These are phyloP conservation scores for Yarrowia sp. DNA, from an alignment of 805 yeast species.

Conservation along the genomic window DNA sequence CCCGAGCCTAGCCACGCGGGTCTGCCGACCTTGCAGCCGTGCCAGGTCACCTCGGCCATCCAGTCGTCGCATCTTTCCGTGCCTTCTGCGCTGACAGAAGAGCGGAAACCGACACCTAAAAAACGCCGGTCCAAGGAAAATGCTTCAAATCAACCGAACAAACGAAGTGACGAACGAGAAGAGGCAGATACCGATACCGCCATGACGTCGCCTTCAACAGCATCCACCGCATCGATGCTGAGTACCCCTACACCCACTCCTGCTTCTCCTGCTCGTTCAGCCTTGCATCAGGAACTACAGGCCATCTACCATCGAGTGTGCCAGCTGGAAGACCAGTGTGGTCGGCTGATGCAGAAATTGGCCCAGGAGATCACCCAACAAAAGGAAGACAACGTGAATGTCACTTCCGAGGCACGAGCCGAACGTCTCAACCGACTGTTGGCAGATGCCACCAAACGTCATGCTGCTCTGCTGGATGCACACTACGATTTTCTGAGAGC, in stretches of 20 bases:
- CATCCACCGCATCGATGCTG: background rate
- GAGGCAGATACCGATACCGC: background rate
- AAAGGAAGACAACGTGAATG: background rate
- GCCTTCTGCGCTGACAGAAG: background rate
- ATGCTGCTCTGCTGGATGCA: constrained; percentile 12
- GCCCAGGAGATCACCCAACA: constrained; percentile 10
- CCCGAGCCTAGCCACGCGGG: constrained; percentile 2
- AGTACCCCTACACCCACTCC: background rate
- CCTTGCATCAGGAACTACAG: constrained; percentile 3
- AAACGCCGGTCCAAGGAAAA: background rate
- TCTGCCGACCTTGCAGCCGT: background rate
- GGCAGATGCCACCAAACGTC: background rate
- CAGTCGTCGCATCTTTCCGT: background rate
- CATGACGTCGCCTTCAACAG: background rate
- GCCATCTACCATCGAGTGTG: constrained; percentile 19
- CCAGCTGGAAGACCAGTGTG: constrained; percentile 24
- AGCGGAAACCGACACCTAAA: background rate
- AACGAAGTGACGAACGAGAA: background rate
- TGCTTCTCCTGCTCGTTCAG: background rate
- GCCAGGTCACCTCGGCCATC: constrained; percentile 2
- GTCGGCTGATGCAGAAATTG: background rate
- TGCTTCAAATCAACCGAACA: background rate
- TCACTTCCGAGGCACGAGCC: background rate
- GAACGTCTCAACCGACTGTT: background rate
- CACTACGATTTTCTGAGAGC: constrained; percentile 16